Conservation (phyloP, 2,329 filamentous ascomycete genomes). For the Neurospora sp. region DNA sequence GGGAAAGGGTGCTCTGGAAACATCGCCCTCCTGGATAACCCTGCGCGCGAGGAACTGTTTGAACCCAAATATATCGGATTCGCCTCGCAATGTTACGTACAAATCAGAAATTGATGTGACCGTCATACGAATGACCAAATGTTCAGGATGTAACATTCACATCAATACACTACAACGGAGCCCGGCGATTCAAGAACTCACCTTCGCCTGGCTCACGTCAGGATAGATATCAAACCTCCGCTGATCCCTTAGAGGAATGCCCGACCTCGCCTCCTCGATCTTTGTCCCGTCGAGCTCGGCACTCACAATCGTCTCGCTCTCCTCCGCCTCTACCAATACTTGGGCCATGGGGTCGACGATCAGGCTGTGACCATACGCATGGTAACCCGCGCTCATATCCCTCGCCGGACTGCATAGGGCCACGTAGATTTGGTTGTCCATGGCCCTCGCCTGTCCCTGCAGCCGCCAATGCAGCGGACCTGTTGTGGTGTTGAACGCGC, state of each 20-base stretch:
- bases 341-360: conserved; percentile 79
- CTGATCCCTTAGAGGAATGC: conserved; percentile 77
- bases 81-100: not conserved
- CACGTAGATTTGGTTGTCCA: conserved; percentile 93
- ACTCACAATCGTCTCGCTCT: conserved; percentile 65
- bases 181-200: conserved; percentile 19
- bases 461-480: conserved; percentile 87
- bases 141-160: not conserved
- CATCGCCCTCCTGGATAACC: not conserved
- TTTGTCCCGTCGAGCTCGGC: conserved; percentile 57
- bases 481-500: conserved; percentile 94
- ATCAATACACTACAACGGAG: not conserved
- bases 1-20: not conserved
- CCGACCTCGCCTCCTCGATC: conserved; percentile 67
- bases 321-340: conserved; percentile 69
- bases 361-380: conserved; percentile 87
- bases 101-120: not conserved
- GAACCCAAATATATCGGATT: not conserved
- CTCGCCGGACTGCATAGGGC: conserved; percentile 85
- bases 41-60: not conserved
- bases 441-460: conserved; percentile 68
- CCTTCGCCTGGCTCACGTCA: conserved; percentile 62
- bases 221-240: conserved; percentile 92
- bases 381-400: conserved; percentile 66
- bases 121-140: not conserved